phyloP scores from a whole-genome alignment of 305 asterid species.

The Solanum hybrid region DNA sequence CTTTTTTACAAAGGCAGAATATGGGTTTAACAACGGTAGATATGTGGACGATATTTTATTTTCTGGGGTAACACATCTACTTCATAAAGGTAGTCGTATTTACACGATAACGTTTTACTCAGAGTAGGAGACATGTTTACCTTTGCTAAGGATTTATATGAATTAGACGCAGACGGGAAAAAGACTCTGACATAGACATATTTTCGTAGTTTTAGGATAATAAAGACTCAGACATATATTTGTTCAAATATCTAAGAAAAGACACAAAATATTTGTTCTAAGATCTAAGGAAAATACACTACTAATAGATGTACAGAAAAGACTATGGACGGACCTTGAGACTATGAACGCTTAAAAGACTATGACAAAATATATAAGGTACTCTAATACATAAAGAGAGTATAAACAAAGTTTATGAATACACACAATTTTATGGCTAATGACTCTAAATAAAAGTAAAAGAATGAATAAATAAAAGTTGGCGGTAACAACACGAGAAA shows the following conservation, averaged over 20 bases:
- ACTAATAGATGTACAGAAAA: too few species aligned
- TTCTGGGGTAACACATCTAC: neutral
- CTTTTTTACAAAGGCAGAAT: neutral
- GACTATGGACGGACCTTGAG: too few species aligned
- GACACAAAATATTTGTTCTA: too few species aligned
- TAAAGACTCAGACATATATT: neutral
- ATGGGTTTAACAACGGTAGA: neutral
- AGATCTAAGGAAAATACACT: too few species aligned
- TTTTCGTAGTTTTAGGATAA: neutral
- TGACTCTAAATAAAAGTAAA: neutral
- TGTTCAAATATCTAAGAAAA: neutral
- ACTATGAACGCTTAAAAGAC: too few species aligned
- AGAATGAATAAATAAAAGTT: neutral
- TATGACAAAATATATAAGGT: too few species aligned
- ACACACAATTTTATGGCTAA: neutral
- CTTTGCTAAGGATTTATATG: neutral
- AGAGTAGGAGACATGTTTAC: neutral
- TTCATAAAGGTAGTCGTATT: neutral
- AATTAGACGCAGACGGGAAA: neutral
- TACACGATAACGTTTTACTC: neutral
- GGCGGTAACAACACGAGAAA: neutral
- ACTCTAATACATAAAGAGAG: neutral
- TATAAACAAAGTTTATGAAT: too few species aligned
- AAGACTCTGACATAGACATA: neutral
- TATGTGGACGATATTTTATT: neutral